Evolutionary conservation across 148 eudicot genomes (phyloP), one percentile per base, ranked within the genome.

Genomic region (Fagopyrum tataricum): DNA sequence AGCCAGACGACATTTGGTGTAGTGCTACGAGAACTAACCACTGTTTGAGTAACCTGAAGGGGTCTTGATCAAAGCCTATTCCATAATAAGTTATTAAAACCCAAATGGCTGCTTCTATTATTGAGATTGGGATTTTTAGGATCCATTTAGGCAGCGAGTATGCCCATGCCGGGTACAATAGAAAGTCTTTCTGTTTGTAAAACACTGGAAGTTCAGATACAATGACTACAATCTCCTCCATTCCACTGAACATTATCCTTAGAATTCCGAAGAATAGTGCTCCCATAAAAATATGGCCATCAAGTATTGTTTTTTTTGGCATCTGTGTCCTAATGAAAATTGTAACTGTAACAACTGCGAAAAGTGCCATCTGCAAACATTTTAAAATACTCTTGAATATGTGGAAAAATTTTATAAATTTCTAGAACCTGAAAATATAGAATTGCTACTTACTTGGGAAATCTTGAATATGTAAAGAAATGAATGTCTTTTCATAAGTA

Each of bases 101-200:
- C 96, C 93, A 94, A 76, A 85, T 84, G 41, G 81, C 49, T 0
- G 91, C 75, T 72, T 94, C 98, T 44, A 89, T 67, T 6, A 90
- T 68, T 0, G 97, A 89, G 11, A 94, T 88, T 6, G 98, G 98
- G 13, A 94, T 74, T 12, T 90, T 77, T 17, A 94, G 88, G 4
- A 91, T 53, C 75, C 90, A 89, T 40, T 76, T 91, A 4, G 98
- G 97, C 10, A 94, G 71, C 10, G 96, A 88, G 40, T 81, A 91
- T 23, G 91, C 79, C 98, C 98, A 94, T 46, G 97, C 75, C 2
- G 98, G 98, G 52, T 89, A 88, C 31, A 94, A 87, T 4, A 91
- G 82, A 11, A 94, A 84, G 67, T 89, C 95, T 59, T 90, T 80
- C 2, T 91, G 97, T 79, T 91, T 91, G 74, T 86, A 91, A 67